A percentile compares a stretch with the other conserved stretches of the same genome.
phyloP scores from a whole-genome alignment of 345 rosid genomes.

The Camelina laxa region DNA sequence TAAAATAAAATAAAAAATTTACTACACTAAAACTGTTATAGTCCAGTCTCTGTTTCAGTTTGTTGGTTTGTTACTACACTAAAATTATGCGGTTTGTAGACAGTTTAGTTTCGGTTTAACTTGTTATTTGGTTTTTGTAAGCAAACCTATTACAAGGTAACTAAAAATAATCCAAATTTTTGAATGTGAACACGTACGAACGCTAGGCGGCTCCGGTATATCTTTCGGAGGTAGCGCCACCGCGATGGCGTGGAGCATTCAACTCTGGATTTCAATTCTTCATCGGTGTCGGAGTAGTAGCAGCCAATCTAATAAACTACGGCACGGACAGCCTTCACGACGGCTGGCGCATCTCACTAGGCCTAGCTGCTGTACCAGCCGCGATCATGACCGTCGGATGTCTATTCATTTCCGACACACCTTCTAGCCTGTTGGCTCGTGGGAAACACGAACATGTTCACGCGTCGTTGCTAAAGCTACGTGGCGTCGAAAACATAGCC shows the following conservation, averaged over 20 bases:
- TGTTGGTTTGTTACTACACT: not conserved
- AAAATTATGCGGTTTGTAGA: not conserved
- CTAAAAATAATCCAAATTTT: not conserved
- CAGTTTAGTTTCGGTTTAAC: not conserved
- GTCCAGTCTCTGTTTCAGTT: not conserved
- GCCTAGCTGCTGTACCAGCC: slow-evolving; percentile 75
- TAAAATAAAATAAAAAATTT: too few relatives aligned
- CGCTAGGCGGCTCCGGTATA: slow-evolving; percentile 84
- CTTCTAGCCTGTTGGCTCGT: slow-evolving; percentile 70
- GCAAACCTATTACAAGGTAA: not conserved
- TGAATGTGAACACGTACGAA: not conserved
- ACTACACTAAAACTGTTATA: not conserved
- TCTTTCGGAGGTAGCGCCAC: slow-evolving; percentile 82
- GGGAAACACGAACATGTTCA: slow-evolving; percentile 66
- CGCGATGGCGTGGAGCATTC: slow-evolving; percentile 92
- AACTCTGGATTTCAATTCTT: slow-evolving; percentile 80
- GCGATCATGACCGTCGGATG: slow-evolving; percentile 72
- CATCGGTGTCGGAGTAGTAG: slow-evolving; percentile 70
- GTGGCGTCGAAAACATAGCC: slow-evolving; percentile 54
- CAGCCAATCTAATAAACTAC: slow-evolving; percentile 66
- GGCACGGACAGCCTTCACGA: slow-evolving; percentile 56
- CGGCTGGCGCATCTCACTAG: slow-evolving; percentile 91
- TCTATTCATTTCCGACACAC: slow-evolving; percentile 72
- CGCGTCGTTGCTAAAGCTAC: slow-evolving; percentile 51
- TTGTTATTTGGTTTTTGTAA: not conserved